Evolutionary conservation across 2,329 filamentous ascomycete species (phyloP).

Genomic region (Microdochium trichocladiopsis): DNA sequence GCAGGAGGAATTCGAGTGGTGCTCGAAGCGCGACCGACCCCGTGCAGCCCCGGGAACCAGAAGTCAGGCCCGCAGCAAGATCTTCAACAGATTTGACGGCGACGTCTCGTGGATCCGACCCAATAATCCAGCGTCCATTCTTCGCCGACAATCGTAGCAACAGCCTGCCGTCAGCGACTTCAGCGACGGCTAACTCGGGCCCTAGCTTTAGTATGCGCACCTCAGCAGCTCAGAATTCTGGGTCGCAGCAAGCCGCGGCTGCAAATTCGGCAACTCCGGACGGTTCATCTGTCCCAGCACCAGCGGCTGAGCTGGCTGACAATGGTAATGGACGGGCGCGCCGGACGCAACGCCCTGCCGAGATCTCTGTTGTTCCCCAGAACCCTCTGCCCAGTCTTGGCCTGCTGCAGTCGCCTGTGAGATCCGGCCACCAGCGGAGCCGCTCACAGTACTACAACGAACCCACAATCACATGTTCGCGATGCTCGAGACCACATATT

Average conservation of each 20-base stretch:
- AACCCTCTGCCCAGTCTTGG: conserved; percentile 21
- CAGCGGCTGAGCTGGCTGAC: not conserved
- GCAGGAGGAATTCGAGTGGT: conserved; percentile 45
- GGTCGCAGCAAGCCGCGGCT: not conserved
- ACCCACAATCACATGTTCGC: conserved; percentile 66
- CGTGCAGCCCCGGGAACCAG: conserved; percentile 29
- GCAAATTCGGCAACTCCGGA: conserved; percentile 9
- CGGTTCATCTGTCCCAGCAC: conserved; percentile 6
- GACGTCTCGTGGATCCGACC: conserved; percentile 31
- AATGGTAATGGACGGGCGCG: conserved; percentile 8
- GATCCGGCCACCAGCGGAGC: conserved; percentile 27
- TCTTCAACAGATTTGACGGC: conserved; percentile 59
- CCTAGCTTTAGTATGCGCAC: conserved; percentile 29
- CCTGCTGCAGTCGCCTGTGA: conserved; percentile 16
- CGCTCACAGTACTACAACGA: conserved; percentile 54
- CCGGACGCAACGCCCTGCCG: conserved; percentile 27
- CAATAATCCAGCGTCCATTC: conserved; percentile 27
- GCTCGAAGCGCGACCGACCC: conserved; percentile 48
- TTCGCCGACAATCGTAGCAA: conserved; percentile 34
- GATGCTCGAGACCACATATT: conserved; percentile 65
- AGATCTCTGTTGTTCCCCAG: conserved; percentile 29
- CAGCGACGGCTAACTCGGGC: conserved; percentile 14
- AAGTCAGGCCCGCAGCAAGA: conserved; percentile 43
- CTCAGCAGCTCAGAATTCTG: conserved; percentile 11
- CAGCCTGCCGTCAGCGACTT: conserved; percentile 20